These are phyloP conservation scores for Tetrahymena borealis DNA, from an alignment of 73 alveolate species.

Conservation along the genomic window DNA sequence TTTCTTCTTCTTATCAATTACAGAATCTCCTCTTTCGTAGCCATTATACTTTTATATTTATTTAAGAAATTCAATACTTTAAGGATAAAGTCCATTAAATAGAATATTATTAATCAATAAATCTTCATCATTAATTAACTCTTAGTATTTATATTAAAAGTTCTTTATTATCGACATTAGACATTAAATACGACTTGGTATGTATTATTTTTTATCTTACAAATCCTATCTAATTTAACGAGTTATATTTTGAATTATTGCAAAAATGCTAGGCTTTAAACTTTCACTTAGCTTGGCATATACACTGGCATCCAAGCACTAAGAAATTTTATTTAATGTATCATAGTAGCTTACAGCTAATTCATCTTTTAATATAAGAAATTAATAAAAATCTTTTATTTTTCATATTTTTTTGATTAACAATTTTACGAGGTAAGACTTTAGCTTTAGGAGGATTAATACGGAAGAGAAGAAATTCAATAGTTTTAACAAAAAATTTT, in stretches of 20 bases:
- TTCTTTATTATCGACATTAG: neutral
- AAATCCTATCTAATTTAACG: neutral
- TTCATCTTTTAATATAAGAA: neutral
- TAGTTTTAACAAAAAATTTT: constrained; percentile 8
- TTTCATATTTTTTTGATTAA: neutral
- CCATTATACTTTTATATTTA: neutral
- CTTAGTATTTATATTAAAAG: neutral
- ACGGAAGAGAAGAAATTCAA: neutral
- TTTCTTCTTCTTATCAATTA: neutral
- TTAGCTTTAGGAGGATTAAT: neutral
- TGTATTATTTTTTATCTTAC: neutral
- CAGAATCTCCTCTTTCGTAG: too few species aligned
- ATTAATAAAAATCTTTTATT: neutral
- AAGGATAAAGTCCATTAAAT: neutral
- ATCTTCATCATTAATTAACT: neutral
- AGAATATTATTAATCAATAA: neutral
- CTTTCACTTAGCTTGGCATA: neutral
- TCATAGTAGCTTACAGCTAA: neutral
- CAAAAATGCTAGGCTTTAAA: neutral
- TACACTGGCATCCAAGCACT: neutral
- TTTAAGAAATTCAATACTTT: neutral
- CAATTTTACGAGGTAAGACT: neutral
- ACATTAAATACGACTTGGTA: neutral
- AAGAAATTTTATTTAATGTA: neutral
- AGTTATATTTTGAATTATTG: neutral